Percentiles rank a stretch among this genome's conserved stretches.
Evolutionary conservation across 139 green algal genomes (phyloP).

Genomic region (Dunaliella primolecta): DNA sequence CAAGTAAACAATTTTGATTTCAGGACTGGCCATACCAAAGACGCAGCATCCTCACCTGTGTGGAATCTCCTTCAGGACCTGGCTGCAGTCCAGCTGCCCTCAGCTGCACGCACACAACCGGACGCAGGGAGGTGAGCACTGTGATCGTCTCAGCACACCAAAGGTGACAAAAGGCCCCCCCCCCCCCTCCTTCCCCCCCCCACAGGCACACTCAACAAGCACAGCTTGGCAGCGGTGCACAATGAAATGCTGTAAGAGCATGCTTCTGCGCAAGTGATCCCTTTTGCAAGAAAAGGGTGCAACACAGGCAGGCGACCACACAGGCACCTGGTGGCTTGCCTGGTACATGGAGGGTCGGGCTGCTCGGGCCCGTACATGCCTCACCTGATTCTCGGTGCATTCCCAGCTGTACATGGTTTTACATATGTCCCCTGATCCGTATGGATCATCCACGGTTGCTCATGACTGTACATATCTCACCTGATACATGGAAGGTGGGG

Average conservation of each 20-base stretch:
- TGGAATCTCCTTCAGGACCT: background rate
- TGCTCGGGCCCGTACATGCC: too few species aligned
- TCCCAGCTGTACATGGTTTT: too few species aligned
- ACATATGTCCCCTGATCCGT: too few species aligned
- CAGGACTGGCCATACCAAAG: too few species aligned
- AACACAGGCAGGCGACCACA: background rate
- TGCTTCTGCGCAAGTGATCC: background rate
- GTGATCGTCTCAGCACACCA: background rate
- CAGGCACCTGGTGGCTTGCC: too few species aligned
- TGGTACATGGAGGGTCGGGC: too few species aligned
- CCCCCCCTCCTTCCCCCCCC: background rate
- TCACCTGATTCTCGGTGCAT: too few species aligned
- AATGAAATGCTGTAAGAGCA: background rate
- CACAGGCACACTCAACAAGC: background rate
- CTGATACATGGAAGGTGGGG: background rate
- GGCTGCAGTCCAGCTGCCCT: background rate
- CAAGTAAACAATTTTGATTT: too few species aligned
- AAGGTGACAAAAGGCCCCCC: background rate
- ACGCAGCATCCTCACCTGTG: background rate
- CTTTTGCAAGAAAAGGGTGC: background rate
- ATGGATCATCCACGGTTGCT: background rate
- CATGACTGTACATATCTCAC: background rate
- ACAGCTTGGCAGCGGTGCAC: too few species aligned
- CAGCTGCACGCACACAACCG: background rate
- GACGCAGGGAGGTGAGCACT: background rate